These are phyloP conservation scores for Acer negundo DNA, from an alignment of 345 rosid species.

Conservation along the genomic window DNA sequence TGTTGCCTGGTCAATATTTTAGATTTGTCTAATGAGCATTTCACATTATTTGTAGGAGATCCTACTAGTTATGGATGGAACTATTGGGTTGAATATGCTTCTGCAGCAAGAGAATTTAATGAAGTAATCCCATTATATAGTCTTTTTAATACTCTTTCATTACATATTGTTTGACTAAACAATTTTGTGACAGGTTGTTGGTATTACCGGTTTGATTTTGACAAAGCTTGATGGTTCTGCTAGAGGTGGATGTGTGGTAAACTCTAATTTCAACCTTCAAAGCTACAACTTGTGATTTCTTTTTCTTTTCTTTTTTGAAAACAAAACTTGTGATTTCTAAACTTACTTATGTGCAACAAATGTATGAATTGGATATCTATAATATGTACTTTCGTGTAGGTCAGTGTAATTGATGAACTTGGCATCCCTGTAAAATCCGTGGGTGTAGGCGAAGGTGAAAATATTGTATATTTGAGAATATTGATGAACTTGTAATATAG, in stretches of 20 bases:
- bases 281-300: neutral
- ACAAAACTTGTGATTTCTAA: neutral
- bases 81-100: slow-evolving; percentile 96
- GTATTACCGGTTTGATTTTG: slow-evolving; percentile 88
- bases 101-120: slow-evolving; percentile 99
- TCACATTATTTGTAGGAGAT: slow-evolving; percentile 64
- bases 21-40: neutral
- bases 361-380: neutral
- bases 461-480: no score
- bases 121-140: slow-evolving; percentile 51
- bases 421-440: slow-evolving; percentile 94
- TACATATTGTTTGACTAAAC: neutral
- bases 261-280: neutral
- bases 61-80: slow-evolving; percentile 91
- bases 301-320: no score
- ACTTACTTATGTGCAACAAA: neutral
- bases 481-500: no score
- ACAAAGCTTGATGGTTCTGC: slow-evolving; percentile 97
- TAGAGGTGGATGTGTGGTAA: slow-evolving; percentile 97
- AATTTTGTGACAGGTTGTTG: slow-evolving; percentile 59
- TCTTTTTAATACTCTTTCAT: neutral
- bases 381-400: slow-evolving; percentile 45
- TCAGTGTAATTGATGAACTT: slow-evolving; percentile 90
- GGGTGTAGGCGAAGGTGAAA: slow-evolving; percentile 91
- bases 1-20: neutral